Conservation (phyloP, 73 alveolate genomes). For the Paramecium tetraurelia region DNA sequence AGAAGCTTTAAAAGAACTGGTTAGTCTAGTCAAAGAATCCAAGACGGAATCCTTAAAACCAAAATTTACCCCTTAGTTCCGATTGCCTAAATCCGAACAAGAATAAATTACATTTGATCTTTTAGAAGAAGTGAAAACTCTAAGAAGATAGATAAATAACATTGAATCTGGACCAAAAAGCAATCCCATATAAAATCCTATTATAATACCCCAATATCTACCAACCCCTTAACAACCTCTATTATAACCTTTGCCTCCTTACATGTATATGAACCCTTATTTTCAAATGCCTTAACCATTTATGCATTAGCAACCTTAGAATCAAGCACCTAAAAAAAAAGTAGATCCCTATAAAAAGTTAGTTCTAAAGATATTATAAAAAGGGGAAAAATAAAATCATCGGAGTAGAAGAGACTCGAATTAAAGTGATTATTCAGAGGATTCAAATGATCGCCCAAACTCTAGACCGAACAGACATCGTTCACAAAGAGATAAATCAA, state of each 20-base stretch:
- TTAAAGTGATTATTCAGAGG: not conserved
- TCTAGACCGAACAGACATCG: not conserved
- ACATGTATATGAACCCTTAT: not conserved
- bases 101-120: not conserved
- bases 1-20: not conserved
- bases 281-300: not conserved
- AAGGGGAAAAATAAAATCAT: not conserved
- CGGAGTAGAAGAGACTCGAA: not conserved
- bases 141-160: not conserved
- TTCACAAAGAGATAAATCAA: not conserved
- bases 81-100: not conserved
- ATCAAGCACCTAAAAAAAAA: not conserved
- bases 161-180: not conserved
- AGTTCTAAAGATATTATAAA: not conserved
- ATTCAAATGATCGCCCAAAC: not conserved
- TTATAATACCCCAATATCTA: not conserved
- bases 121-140: slow-evolving; percentile 1
- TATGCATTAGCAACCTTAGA: not conserved
- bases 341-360: not conserved
- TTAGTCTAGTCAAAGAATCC: not conserved
- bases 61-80: not conserved
- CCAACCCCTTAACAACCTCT: not conserved
- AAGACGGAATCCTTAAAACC: not conserved
- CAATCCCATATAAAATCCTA: not conserved
- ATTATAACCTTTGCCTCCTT: not conserved